These are phyloP conservation scores for Gnomoniopsis sp. DNA, from an alignment of 2,329 filamentous ascomycete genomes.

Conservation along the genomic window DNA sequence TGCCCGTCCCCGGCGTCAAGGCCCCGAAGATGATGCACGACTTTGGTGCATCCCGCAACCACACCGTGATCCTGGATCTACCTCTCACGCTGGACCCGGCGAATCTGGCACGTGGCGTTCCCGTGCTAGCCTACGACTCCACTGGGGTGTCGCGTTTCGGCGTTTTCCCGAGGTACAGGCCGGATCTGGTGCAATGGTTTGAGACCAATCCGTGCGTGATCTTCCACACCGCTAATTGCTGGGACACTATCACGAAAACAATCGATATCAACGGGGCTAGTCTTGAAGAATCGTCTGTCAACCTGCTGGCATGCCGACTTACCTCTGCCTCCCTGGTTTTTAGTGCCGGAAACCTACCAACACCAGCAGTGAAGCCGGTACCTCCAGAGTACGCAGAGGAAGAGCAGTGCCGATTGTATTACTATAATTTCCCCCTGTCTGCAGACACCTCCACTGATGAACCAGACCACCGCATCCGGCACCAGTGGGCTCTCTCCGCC, in stretches of 20 bases:
- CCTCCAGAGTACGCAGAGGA: conserved; percentile 45
- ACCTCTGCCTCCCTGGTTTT: conserved; percentile 65
- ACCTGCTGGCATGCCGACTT: conserved; percentile 63
- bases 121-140: conserved; percentile 58
- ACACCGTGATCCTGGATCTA: conserved; percentile 68
- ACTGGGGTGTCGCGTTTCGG: conserved; percentile 59
- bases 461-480: conserved; percentile 39
- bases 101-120: conserved; percentile 53
- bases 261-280: conserved; percentile 25
- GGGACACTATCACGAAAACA: conserved; percentile 43
- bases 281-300: conserved; percentile 42
- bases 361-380: conserved; percentile 41
- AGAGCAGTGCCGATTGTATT: conserved; percentile 67
- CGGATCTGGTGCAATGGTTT: conserved; percentile 60
- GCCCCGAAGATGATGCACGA: conserved; percentile 74
- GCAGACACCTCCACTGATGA: conserved; percentile 3
- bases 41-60: conserved; percentile 61
- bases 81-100: conserved; percentile 63
- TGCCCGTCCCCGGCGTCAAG: conserved; percentile 56
- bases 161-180: conserved; percentile 60
- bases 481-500: conserved; percentile 62
- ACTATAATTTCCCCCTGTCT: conserved; percentile 57
- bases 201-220: conserved; percentile 66
- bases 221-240: conserved; percentile 70
- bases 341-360: conserved; percentile 58